phyloP scores from a whole-genome alignment of 768 basidiomycete species.

The Pulveroboletus frians region DNA sequence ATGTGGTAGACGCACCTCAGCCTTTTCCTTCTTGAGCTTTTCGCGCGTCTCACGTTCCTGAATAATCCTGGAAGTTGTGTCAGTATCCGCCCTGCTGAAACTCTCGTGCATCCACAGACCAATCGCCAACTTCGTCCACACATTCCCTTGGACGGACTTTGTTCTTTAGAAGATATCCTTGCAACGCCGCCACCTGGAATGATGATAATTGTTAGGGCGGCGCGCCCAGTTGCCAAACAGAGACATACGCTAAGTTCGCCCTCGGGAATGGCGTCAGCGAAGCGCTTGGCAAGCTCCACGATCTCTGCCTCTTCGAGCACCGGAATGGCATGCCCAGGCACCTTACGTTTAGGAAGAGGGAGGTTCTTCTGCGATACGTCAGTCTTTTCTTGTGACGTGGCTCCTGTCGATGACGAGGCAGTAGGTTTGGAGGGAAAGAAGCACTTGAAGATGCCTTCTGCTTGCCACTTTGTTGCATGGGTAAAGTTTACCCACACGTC shows the following conservation, averaged over 20 bases:
- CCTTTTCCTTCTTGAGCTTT: constrained; percentile 78
- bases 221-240: neutral
- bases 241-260: constrained; percentile 76
- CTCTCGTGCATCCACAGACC: constrained; percentile 37
- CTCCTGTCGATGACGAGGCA: constrained; percentile 5
- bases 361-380: constrained; percentile 64
- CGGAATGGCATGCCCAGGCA: constrained; percentile 53
- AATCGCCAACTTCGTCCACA: constrained; percentile 73
- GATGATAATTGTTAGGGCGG: neutral
- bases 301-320: constrained; percentile 73
- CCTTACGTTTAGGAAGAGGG: constrained; percentile 62
- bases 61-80: constrained; percentile 40
- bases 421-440: constrained; percentile 72
- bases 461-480: constrained; percentile 88
- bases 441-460: constrained; percentile 89
- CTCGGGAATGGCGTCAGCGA: constrained; percentile 80
- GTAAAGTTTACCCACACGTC: constrained; percentile 92
- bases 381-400: constrained; percentile 18
- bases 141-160: constrained; percentile 86
- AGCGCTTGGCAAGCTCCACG: constrained; percentile 70
- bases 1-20: constrained; percentile 37
- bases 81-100: neutral
- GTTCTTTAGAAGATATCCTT: constrained; percentile 85
- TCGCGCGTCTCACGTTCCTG: constrained; percentile 81
- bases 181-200: constrained; percentile 69